These are phyloP conservation scores for Mesembryanthemum crystallinum DNA, from an alignment of 148 eudicot species.

Conservation along the genomic window DNA sequence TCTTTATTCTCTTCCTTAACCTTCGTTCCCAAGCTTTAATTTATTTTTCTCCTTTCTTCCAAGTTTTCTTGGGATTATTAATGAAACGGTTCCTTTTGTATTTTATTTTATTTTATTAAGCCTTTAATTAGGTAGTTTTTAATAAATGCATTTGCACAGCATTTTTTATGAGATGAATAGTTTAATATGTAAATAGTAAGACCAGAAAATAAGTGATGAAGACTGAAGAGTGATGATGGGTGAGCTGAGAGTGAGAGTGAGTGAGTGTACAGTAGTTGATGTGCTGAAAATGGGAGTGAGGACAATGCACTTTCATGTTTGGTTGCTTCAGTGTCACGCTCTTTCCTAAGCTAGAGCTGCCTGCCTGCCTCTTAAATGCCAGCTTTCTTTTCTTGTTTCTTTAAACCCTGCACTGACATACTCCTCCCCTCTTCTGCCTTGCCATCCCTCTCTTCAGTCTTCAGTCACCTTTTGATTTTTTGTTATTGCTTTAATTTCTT, in stretches of 20 bases:
- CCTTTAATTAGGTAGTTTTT: too few species aligned
- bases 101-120: too few species aligned
- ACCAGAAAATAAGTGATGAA: too few species aligned
- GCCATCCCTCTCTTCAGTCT: neutral
- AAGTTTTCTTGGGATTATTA: neutral
- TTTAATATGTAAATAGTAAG: too few species aligned
- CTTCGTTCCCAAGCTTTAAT: neutral
- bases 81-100: too few species aligned
- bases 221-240: too few species aligned
- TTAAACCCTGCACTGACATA: too few species aligned
- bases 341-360: neutral
- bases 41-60: neutral
- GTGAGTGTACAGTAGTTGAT: neutral
- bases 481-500: neutral
- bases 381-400: too few species aligned
- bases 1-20: neutral
- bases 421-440: neutral
- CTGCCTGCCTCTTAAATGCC: neutral
- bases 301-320: conserved; percentile 31
- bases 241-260: neutral
- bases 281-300: conserved; percentile 20
- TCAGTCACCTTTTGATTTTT: neutral
- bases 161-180: too few species aligned
- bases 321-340: conserved; percentile 35
- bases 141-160: too few species aligned